phyloP scores from a whole-genome alignment of 352 stramenopile genomes.

The Pythium coloratum region DNA sequence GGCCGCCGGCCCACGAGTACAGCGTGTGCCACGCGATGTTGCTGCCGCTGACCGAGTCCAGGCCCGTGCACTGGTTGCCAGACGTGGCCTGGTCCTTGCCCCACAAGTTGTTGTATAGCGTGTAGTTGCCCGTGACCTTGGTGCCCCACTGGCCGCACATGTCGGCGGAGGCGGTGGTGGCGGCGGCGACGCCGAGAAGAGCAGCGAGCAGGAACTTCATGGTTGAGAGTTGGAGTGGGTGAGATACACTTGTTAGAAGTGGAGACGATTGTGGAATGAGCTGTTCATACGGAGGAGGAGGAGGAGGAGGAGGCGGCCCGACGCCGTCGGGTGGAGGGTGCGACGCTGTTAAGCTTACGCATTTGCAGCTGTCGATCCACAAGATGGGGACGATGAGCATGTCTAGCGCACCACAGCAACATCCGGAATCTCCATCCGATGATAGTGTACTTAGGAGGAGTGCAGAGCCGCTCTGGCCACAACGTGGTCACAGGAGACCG shows the following conservation, averaged over 20 bases:
- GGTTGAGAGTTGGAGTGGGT: not conserved
- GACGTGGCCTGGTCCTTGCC: slow-evolving; percentile 28
- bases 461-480: too few relatives aligned
- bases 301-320: too few relatives aligned
- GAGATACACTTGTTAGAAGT: not conserved
- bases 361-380: not conserved
- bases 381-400: not conserved
- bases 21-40: slow-evolving; percentile 39
- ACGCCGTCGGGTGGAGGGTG: too few relatives aligned
- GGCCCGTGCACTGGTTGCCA: slow-evolving; percentile 41
- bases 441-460: not conserved
- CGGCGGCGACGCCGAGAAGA: slow-evolving; percentile 5
- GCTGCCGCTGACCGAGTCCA: slow-evolving; percentile 29
- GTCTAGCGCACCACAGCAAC: not conserved
- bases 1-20: slow-evolving; percentile 37
- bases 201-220: slow-evolving; percentile 30
- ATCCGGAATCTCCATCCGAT: not conserved
- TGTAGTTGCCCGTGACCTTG: slow-evolving; percentile 35
- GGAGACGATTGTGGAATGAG: slow-evolving; percentile 11
- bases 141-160: slow-evolving; percentile 43
- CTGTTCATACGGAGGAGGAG: not conserved
- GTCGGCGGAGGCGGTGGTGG: slow-evolving; percentile 15
- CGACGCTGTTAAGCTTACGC: not conserved
- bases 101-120: slow-evolving; percentile 55
- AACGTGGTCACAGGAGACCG: too few relatives aligned